phyloP scores from a whole-genome alignment of 305 asterid species.

The Fraxinus nigra region DNA sequence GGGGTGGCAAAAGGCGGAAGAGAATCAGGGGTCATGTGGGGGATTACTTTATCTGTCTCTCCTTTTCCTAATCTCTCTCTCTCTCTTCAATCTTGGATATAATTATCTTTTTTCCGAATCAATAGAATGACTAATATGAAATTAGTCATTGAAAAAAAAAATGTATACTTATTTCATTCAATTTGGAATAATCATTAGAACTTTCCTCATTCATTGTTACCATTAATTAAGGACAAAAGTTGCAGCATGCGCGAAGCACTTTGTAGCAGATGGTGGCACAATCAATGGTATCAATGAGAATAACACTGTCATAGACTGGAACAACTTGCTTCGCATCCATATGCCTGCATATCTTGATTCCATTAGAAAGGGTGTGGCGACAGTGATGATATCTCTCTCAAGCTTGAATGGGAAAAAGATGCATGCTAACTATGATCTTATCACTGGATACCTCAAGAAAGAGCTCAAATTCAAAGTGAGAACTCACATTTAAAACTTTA shows the following conservation, averaged over 20 bases:
- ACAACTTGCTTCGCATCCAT: slow-evolving; percentile 41
- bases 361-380: slow-evolving; percentile 47
- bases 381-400: slow-evolving; percentile 57
- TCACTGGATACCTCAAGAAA: slow-evolving; percentile 50
- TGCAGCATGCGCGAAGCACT: slow-evolving; percentile 54
- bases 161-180: neutral
- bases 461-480: slow-evolving; percentile 52
- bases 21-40: neutral
- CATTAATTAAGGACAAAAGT: slow-evolving; percentile 34
- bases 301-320: slow-evolving; percentile 46
- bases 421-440: slow-evolving; percentile 55
- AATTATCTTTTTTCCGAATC: neutral
- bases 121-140: neutral
- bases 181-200: neutral
- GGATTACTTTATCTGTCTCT: neutral
- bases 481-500: neutral
- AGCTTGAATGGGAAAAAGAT: slow-evolving; percentile 62
- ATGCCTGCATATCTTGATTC: slow-evolving; percentile 60
- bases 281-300: slow-evolving; percentile 44
- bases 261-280: slow-evolving; percentile 60
- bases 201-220: neutral
- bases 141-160: neutral
- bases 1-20: neutral
- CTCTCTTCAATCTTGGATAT: neutral
- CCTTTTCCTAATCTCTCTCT: neutral